Evolutionary conservation across 1,139 yeast genomes (phyloP).

Genomic region (Candida freyschussii): DNA sequence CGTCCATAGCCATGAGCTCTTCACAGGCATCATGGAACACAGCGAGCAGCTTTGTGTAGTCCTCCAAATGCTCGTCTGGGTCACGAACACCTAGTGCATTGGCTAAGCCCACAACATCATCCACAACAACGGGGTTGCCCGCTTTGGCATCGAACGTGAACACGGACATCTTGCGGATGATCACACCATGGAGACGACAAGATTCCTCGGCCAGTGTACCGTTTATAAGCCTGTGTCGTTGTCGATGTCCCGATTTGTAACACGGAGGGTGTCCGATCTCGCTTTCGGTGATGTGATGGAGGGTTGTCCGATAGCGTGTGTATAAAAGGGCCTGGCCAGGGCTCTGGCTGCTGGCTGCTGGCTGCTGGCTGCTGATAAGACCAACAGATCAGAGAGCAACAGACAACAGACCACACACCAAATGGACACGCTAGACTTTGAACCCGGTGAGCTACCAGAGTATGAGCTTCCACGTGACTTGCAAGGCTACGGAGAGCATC

Average conservation of each 20-base stretch:
- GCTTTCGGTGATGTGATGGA: no score
- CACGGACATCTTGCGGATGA: slow-evolving; percentile 33
- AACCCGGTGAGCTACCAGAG: slow-evolving; percentile 14
- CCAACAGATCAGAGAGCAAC: no score
- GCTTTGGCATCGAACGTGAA: slow-evolving; percentile 29
- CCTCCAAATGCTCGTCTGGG: slow-evolving; percentile 28
- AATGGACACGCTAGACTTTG: slow-evolving; percentile 10
- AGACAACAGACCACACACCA: no score
- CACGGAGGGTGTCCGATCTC: no score
- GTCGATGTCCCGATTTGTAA: no score
- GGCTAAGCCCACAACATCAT: slow-evolving; percentile 27
- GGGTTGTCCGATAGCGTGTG: no score
- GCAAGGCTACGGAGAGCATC: slow-evolving; percentile 34
- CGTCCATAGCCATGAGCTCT: slow-evolving; percentile 29
- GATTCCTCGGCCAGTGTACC: no score
- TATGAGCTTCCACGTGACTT: slow-evolving; percentile 29
- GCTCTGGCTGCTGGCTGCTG: no score
- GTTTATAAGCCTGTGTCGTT: no score
- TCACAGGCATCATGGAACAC: slow-evolving; percentile 31
- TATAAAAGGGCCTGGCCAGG: no score
- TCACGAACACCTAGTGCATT: slow-evolving; percentile 27
- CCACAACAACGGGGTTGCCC: slow-evolving; percentile 28
- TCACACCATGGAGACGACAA: no score
- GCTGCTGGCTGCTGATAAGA: no score
- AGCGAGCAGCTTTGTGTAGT: slow-evolving; percentile 24